Base-by-base conservation (phyloP, 2,329 filamentous ascomycete species). In the Calonectria hongkongensis region DNA sequence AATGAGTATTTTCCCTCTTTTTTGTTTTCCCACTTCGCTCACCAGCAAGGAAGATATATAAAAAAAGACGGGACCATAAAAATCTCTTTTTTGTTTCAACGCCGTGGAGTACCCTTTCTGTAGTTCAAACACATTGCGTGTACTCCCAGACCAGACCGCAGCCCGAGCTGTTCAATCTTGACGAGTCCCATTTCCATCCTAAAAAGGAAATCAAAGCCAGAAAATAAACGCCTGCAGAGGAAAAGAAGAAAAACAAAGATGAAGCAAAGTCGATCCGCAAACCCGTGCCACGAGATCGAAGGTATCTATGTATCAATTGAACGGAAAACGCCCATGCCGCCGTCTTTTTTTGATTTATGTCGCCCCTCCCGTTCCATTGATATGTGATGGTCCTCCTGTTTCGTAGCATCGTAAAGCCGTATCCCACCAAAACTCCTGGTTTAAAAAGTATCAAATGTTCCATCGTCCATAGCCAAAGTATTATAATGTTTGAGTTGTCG, bases 251-350 rank as follows among this genome's bases (percentile, higher is more conserved):
- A 69, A 68, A 51, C 58, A 51, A 21, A 21, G 25, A 54, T 45
- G 18, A 58, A 43, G 63, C 70, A 74, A 71, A 71, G 58, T 73
- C 73, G 78, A 78, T 78, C 72, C 69, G 70, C 75, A 77, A 51
- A 75, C 58, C 76, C 63, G 63, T 64, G 64, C 73, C 74, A 73
- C 76, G 69, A 74, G 63, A 75, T 80, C 75, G 67, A 74, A 78
- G 79, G 75, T 78, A 80, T 79, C 77, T 75, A 47, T 76, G 63
- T 78, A 79, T 80, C 79, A 80, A 79, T 77, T 43, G 79, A 79
- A 80, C 76, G 76, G 78, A 79, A 75, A 80, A 79, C 79, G 79
- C 79, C 73, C 75, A 72, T 73, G 73, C 72, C 70, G 68, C 77
- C 65, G 56, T 78, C 74, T 71, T 72, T 70, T 72, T 73, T 73